These are phyloP conservation scores for Tylopilus vinaceipallidus DNA, from an alignment of 768 basidiomycete genomes.

Conservation along the genomic window DNA sequence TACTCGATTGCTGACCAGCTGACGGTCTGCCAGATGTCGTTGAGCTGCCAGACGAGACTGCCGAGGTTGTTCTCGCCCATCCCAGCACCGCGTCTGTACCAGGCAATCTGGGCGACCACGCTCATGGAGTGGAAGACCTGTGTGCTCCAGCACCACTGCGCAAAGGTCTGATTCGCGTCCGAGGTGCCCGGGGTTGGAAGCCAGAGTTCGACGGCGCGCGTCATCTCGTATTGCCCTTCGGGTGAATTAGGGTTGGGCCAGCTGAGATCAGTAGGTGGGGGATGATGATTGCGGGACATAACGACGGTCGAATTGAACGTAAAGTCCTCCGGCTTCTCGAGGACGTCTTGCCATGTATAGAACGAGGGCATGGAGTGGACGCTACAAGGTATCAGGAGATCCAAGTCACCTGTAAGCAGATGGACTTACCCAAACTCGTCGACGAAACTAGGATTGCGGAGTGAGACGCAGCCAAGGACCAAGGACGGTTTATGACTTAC, in stretches of 20 bases:
- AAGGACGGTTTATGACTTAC: not conserved
- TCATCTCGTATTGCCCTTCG: conserved; percentile 53
- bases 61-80: no score
- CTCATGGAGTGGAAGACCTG: no score
- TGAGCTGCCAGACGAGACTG: no score
- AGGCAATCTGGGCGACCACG: no score
- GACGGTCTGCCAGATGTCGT: no score
- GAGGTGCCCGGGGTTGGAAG: conserved; percentile 48
- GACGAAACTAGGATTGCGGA: conserved; percentile 40
- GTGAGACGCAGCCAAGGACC: not conserved
- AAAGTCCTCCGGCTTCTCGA: conserved; percentile 48
- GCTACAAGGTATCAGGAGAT: conserved; percentile 25
- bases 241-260: conserved; percentile 57
- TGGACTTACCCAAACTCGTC: conserved; percentile 56
- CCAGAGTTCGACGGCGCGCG: no score
- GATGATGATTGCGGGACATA: conserved; percentile 54
- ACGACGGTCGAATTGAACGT: conserved; percentile 57
- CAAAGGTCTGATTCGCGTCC: conserved; percentile 48
- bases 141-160: no score
- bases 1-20: conserved; percentile 62
- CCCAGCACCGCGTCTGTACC: no score
- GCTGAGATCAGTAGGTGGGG: conserved; percentile 47
- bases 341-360: conserved; percentile 58
- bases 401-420: no score
- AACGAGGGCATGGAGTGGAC: conserved; percentile 65